Evolutionary conservation across 2,329 filamentous ascomycete species (phyloP), one percentile per base, ranked within the genome.

Genomic region (Phyllosticta citriasiana): DNA sequence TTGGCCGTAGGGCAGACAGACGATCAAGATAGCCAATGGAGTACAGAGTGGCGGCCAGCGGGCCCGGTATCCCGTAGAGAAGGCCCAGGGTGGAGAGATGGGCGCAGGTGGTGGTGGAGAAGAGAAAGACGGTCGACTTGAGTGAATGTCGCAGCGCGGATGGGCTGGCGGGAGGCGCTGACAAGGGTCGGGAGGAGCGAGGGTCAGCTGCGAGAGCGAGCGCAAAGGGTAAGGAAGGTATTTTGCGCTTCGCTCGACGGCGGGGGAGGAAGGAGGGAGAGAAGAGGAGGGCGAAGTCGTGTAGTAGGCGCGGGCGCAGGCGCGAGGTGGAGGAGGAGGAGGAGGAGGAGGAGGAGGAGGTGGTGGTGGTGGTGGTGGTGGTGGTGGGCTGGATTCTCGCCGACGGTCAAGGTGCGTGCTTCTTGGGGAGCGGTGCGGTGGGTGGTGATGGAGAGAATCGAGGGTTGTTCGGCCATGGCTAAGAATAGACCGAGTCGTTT

Each of bases 151-250:
- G n/a, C 51, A 54, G 22, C 55, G 27, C 35, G 26, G 24, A 14
- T 50, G 35, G 35, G 40, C 22, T 40, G 55, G 22, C 26, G 12
- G 55, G 55, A 57, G 27, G 55, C 55, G 55, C 55, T 57, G 55
- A 47, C 55, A 27, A 57, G 40, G 55, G 30, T 59, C 14, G 51
- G 40, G 51, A 25, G 33, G 24, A 47, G 57, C 22, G 52, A 54
- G 40, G 57, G 52, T 55, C 53, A 53, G 57, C 57, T 12, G 57
- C 57, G 57, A 54, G 57, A 33, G 57, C 57, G 57, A 40, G 55
- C 40, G 35, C 35, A 16, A 19, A 10, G 16, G 19, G 19, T 22
- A 22, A 22, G 53, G 53, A 22, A 22, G 53, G 53, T 9, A 9
- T 24, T n/a, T 8, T 27, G 53, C 33, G 57, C 50, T 59, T 7